Percentiles rank a stretch among this genome's conserved stretches.
phyloP scores from a whole-genome alignment of 202 grass and related monocot genomes.

The Digitaria exilis region DNA sequence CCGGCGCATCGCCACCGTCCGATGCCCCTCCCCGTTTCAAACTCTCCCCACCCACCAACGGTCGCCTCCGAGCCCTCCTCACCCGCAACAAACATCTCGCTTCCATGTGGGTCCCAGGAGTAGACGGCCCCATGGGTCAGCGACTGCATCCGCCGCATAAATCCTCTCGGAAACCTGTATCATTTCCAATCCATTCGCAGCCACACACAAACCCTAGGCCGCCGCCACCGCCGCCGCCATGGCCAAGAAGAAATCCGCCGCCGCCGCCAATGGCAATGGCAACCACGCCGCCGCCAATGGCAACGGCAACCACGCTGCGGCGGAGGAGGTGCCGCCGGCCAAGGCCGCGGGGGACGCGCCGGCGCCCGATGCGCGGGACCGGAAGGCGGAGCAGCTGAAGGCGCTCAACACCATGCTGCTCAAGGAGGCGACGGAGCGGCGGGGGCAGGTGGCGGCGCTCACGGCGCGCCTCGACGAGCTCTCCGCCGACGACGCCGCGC shows the following conservation, averaged over 20 bases:
- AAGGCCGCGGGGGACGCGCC: conserved; percentile 30
- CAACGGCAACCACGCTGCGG: background rate
- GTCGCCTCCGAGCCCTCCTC: background rate
- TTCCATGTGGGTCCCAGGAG: background rate
- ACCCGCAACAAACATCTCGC: background rate
- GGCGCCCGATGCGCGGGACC: conserved; percentile 36
- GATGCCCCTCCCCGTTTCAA: conserved; percentile 26
- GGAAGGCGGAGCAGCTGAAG: conserved; percentile 68
- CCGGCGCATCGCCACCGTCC: conserved; percentile 40
- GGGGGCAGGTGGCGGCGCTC: conserved; percentile 63
- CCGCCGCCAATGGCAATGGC: conserved; percentile 12
- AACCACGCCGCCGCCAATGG: background rate
- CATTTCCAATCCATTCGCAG: conserved; percentile 25
- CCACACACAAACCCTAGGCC: conserved; percentile 53
- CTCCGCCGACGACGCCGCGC: conserved; percentile 46
- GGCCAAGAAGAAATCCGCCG: conserved; percentile 62
- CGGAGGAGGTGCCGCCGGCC: background rate
- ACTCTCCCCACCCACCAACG: conserved; percentile 42
- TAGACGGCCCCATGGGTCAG: fast-evolving
- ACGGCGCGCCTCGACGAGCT: conserved; percentile 58
- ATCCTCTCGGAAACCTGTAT: conserved; percentile 8
- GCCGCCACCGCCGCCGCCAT: conserved; percentile 36
- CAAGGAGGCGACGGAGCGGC: conserved; percentile 73
- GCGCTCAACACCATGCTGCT: conserved; percentile 73
- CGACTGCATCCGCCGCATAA: background rate